Evolutionary conservation across 1,284 basidiomycete genomes (phyloP), one percentile per base, ranked within the genome.

Genomic region (Papiliotrema fonsecae): DNA sequence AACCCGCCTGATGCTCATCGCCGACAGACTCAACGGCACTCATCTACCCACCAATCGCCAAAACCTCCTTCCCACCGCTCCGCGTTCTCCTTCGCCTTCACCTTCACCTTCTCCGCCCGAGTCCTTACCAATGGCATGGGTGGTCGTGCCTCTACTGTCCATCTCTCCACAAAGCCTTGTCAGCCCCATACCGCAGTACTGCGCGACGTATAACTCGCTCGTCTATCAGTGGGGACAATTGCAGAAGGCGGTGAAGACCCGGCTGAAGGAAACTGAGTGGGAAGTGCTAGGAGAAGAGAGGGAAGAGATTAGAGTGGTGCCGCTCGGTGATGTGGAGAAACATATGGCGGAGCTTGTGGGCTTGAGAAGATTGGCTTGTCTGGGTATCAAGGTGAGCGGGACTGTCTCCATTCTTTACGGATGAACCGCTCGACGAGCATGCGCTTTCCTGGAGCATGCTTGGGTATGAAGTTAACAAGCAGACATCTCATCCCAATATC

Each of bases 261-360:
- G 63, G 11, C 5, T 63, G n/a, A 49, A 56, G 19, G 31, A 35
- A 10, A 13, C 16, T 4, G n/a, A 53, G n/a, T 48, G 45, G 47
- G 52, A 54, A 1, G 30, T 58, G 0, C 34, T 58, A 0, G 63
- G 62, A 1, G 49, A 45, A 18, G 51, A 54, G 16, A 45, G 39
- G 32, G 54, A 64, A 41, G 69, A 69, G 46, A 60, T 71, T 42
- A 81, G 80, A 61, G 72, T 92, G 16, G 76, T 88, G n/a, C 78
- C 84, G 13, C 74, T 93, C 14, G 83, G 86, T 2, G 78, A 79
- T 55, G 84, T 88, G 1, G 89, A 93, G 70, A 42, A 63, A 16
- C 70, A 77, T 7, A 69, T 93, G 27, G 82, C 88, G 1, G 77
- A 78, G 37, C 75, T 79, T 2, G 61, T 86, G 14, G 86, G 85